These are phyloP conservation scores for Lepiota brunneoincarnata DNA, from an alignment of 768 basidiomycete species.

Conservation along the genomic window DNA sequence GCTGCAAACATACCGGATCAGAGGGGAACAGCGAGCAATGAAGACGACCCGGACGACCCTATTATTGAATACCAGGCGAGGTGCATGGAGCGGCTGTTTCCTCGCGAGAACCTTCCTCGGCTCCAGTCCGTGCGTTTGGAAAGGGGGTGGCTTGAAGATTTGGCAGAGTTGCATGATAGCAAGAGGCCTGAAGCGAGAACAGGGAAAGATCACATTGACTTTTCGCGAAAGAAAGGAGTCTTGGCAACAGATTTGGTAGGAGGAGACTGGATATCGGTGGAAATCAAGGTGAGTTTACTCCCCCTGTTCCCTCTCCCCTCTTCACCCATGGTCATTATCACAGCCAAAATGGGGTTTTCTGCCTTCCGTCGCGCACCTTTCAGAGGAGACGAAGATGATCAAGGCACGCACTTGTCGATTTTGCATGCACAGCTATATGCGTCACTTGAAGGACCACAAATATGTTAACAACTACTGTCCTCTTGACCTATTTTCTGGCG, in stretches of 20 bases:
- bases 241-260: constrained; percentile 82
- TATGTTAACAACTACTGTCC: constrained; percentile 70
- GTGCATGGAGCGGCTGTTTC: constrained; percentile 67
- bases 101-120: constrained; percentile 54
- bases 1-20: constrained; percentile 12
- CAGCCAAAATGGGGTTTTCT: constrained; percentile 99
- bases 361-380: constrained; percentile 60
- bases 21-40: not conserved
- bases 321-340: constrained; percentile 2
- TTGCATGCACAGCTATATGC: constrained; percentile 80
- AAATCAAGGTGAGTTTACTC: constrained; percentile 75
- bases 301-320: not conserved
- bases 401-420: constrained; percentile 84
- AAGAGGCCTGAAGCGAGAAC: constrained; percentile 58
- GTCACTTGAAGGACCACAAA: constrained; percentile 33
- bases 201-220: constrained; percentile 57
- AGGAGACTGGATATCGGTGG: constrained; percentile 64
- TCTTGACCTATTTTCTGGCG: constrained; percentile 82
- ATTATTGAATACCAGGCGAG: constrained; percentile 54
- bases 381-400: constrained; percentile 47
- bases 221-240: constrained; percentile 50
- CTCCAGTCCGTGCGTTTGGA: constrained; percentile 50
- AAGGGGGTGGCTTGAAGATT: constrained; percentile 54
- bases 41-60: constrained; percentile 35
- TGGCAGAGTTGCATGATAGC: constrained; percentile 44